Conservation (phyloP, 192 early-diverging fungal species). For the Coemansia sp. region DNA sequence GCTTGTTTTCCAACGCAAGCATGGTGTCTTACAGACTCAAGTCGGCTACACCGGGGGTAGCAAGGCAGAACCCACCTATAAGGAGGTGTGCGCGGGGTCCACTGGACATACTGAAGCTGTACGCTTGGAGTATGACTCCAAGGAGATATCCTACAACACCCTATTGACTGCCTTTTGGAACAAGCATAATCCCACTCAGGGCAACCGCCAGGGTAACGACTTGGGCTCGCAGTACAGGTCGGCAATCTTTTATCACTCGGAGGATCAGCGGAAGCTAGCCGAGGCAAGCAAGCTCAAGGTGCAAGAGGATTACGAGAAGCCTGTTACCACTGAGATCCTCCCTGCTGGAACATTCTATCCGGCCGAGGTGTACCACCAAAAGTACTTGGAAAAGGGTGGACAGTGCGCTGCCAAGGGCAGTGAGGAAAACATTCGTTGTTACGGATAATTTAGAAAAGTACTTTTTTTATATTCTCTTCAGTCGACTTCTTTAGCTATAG, state of each 20-base stretch:
- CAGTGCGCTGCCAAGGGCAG: slow-evolving; percentile 60
- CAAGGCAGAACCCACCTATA: slow-evolving; percentile 41
- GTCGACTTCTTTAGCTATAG: slow-evolving; percentile 9
- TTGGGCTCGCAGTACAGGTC: slow-evolving; percentile 87
- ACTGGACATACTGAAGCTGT: slow-evolving; percentile 87
- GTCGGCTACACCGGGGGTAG: slow-evolving; percentile 74
- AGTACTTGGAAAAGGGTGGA: slow-evolving; percentile 68
- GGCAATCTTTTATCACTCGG: slow-evolving; percentile 82
- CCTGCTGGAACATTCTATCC: slow-evolving; percentile 74
- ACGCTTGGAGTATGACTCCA: slow-evolving; percentile 75
- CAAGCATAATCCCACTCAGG: slow-evolving; percentile 86
- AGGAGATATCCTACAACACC: slow-evolving; percentile 70
- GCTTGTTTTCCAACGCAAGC: slow-evolving; percentile 52
- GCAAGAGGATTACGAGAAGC: slow-evolving; percentile 63
- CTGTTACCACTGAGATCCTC: slow-evolving; percentile 73
- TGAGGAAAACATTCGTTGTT: slow-evolving; percentile 54
- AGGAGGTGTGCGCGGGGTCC: slow-evolving; percentile 61
- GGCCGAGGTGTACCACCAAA: slow-evolving; percentile 85
- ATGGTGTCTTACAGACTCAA: slow-evolving; percentile 57
- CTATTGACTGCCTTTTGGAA: slow-evolving; percentile 85
- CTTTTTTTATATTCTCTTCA: neutral
- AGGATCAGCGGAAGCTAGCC: slow-evolving; percentile 75
- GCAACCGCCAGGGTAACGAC: slow-evolving; percentile 86
- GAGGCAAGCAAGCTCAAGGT: slow-evolving; percentile 70
- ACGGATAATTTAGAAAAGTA: slow-evolving; percentile 25